Base-by-base conservation (phyloP, 768 basidiomycete genomes). In the Cubamyces lactineus region DNA sequence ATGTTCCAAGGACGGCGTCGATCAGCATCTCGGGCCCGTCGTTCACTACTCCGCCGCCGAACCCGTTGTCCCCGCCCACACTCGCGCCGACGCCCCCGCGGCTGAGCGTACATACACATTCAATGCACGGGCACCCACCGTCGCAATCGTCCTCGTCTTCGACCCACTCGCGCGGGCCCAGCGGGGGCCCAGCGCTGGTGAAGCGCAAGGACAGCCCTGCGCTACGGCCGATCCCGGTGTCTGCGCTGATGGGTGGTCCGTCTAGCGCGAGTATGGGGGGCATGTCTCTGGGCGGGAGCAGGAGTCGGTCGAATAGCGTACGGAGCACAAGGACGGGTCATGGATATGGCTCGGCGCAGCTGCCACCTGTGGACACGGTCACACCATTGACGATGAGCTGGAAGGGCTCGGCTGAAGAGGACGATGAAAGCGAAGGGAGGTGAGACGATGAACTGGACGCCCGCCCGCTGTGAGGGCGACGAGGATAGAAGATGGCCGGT, bases 201-300 rank as follows among this genome's bases (percentile, higher is more conserved):
- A 49, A 64, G 49, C 39, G 61, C n/a, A 66, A 67, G 42, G 70
- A 71, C 59, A 67, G 66, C 46, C 50, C 55, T 1, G 68, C 68
- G 34, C 53, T 69, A 6, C 63, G 68, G 26, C 68, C 69, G 26
- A 43, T 68, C 16, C 66, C 67, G 11, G 60, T 60, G 21, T 65
- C 68, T 1, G 53, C 67, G 17, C 66, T 71, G 30, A 42, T 63
- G n/a, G 57, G 56, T 59, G 58, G 34, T 53, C 65, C 34, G 65
- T 63, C 24, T 38, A 52, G 43, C 58, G 63, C 51, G 57, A 61
- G 17, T 23, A 24, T 47, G n/a, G 61, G 63, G 30, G 24, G 48
- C n/a, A 19, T 56, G 38, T 48, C 62, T 30, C 53, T 56, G 17
- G 49, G 57, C 59, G 50, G 66, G 15, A 62, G 40, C 24, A 21